phyloP scores from a whole-genome alignment of 768 basidiomycete genomes.

The Pleurotus giganteus region DNA sequence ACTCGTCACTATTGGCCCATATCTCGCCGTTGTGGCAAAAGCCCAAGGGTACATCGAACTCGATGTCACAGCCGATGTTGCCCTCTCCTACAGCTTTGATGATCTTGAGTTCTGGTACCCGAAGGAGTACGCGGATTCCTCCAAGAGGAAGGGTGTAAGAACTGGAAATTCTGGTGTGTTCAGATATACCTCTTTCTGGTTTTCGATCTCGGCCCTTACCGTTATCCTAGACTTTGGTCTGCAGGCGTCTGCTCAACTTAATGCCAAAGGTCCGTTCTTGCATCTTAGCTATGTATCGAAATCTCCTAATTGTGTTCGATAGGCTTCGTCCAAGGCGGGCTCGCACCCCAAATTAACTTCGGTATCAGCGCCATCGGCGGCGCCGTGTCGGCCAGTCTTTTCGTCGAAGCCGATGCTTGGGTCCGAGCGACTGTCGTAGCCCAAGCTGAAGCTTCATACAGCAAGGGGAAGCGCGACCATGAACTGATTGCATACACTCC shows the following conservation, averaged over 20 bases:
- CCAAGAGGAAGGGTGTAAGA: neutral
- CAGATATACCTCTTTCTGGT: neutral
- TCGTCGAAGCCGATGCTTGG: neutral
- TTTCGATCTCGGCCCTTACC: too few species aligned
- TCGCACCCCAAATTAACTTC: neutral
- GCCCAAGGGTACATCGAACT: conserved; percentile 27
- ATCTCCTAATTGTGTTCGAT: neutral
- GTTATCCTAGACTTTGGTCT: neutral
- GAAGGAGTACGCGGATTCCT: too few species aligned
- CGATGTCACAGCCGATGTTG: conserved; percentile 27
- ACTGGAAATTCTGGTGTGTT: neutral
- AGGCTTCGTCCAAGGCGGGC: conserved; percentile 2
- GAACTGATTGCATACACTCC: too few species aligned
- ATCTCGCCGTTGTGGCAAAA: conserved; percentile 31
- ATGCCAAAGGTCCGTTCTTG: neutral
- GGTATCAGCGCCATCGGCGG: neutral
- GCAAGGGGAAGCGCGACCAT: too few species aligned
- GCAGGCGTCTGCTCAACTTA: conserved; percentile 1
- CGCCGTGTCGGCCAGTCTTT: neutral
- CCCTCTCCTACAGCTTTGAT: conserved; percentile 24
- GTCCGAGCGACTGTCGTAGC: neutral
- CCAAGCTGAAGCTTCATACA: neutral
- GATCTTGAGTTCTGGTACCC: conserved; percentile 7
- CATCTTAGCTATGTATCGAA: neutral
- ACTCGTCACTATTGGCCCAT: conserved; percentile 39